These are phyloP conservation scores for Talaromyces amestolkiae DNA, from an alignment of 2,329 filamentous ascomycete species.

Conservation along the genomic window DNA sequence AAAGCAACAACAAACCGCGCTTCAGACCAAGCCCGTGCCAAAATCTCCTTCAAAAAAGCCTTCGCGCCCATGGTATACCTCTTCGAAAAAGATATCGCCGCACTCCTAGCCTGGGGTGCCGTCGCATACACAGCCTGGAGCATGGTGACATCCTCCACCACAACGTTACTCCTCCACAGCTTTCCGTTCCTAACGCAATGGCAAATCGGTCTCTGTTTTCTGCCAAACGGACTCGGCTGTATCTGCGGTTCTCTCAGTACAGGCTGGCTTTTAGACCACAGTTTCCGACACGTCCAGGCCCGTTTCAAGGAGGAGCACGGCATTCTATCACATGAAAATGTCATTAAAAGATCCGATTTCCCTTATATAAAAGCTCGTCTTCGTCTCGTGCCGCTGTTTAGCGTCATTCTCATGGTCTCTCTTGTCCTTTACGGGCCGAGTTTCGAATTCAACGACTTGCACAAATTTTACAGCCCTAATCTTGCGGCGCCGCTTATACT, in stretches of 20 bases:
- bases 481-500: constrained; percentile 7
- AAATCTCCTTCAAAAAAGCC: background rate
- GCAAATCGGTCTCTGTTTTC: constrained; percentile 24
- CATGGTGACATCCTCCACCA: constrained; percentile 37
- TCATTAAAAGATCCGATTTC: background rate
- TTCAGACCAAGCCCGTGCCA: background rate
- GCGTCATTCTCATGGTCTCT: background rate
- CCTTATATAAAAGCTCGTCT: constrained; percentile 12
- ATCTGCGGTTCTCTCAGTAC: constrained; percentile 21
- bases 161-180: constrained; percentile 35
- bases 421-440: constrained; percentile 15
- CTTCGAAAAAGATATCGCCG: constrained; percentile 32
- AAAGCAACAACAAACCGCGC: background rate
- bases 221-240: constrained; percentile 28
- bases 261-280: constrained; percentile 7
- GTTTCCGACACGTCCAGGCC: background rate
- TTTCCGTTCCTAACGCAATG: constrained; percentile 25
- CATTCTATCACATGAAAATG: constrained; percentile 3
- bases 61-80: constrained; percentile 8
- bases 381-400: constrained; percentile 8
- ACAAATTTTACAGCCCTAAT: constrained; percentile 3
- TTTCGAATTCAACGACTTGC: constrained; percentile 11
- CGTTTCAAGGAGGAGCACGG: constrained; percentile 5
- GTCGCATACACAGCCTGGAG: constrained; percentile 33
- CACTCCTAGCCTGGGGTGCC: constrained; percentile 34